A percentile compares a stretch with the other conserved stretches of the same genome.
Evolutionary conservation across 192 early-diverging fungal species (phyloP).

Genomic region (Podila horticola): DNA sequence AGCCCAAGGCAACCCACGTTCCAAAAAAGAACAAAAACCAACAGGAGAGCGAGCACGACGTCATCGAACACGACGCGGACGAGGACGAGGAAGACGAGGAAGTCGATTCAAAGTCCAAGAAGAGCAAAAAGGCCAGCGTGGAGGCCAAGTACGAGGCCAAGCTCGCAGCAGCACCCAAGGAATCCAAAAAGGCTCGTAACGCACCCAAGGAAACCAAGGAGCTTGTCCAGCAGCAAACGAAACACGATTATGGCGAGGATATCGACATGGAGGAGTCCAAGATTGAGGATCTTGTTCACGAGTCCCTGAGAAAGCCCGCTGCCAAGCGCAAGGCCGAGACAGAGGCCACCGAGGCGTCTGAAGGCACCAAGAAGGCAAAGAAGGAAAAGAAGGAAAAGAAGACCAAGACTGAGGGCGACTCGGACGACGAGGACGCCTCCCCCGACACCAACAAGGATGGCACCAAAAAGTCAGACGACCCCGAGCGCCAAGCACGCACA

Average conservation of each 20-base stretch:
- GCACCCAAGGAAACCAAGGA: conserved; percentile 48
- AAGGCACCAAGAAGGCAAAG: conserved; percentile 28
- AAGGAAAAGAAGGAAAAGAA: conserved; percentile 44
- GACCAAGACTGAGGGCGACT: conserved; percentile 33
- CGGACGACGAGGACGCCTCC: conserved; percentile 51
- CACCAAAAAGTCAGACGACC: conserved; percentile 57
- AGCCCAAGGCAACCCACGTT: conserved; percentile 35
- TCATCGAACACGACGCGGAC: conserved; percentile 19
- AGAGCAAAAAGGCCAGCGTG: conserved; percentile 28
- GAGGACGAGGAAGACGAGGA: conserved; percentile 11
- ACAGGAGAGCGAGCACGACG: conserved; percentile 2
- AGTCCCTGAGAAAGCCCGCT: conserved; percentile 21
- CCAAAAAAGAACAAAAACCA: conserved; percentile 40
- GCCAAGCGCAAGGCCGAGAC: conserved; percentile 35
- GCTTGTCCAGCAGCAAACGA: conserved; percentile 24
- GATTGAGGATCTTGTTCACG: conserved; percentile 45
- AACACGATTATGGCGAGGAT: conserved; percentile 46
- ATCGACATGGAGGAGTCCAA: conserved; percentile 45
- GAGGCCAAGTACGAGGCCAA: conserved; percentile 50
- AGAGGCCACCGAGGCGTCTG: background rate
- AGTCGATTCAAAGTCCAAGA: background rate
- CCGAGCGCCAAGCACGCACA: conserved; percentile 76
- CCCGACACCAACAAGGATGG: conserved; percentile 52
- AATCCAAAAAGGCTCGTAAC: conserved; percentile 23
- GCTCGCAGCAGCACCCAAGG: conserved; percentile 19